Conservation (phyloP, 164 flowering plant genomes). For the Warburgia ugandensis region DNA sequence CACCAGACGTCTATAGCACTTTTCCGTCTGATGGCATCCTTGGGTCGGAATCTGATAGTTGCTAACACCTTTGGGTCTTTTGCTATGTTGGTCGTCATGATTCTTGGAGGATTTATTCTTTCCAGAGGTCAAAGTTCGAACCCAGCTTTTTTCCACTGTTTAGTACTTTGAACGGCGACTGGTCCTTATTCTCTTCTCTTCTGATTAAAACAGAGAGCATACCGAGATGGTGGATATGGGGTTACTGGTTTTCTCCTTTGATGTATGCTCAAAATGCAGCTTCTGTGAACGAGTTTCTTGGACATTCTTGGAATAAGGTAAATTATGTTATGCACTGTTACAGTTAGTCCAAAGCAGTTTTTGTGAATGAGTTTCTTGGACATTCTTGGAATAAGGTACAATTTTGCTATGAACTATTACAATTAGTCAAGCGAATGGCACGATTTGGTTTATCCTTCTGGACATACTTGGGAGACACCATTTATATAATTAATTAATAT, state of each 20-base stretch:
- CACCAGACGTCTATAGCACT: slow-evolving; percentile 90
- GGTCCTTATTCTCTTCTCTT: slow-evolving; percentile 6
- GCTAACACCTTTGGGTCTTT: slow-evolving; percentile 98
- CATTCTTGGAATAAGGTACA: slow-evolving; percentile 91
- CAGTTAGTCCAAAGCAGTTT: slow-evolving; percentile 81
- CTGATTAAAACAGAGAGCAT: slow-evolving; percentile 56
- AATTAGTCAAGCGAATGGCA: too few species aligned
- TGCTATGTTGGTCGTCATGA: slow-evolving; percentile 92
- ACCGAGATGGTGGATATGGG: slow-evolving; percentile 98
- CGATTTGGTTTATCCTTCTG: too few species aligned
- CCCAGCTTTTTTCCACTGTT: neutral
- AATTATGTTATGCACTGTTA: slow-evolving; percentile 1
- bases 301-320: slow-evolving; percentile 96
- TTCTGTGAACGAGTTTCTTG: slow-evolving; percentile 92
- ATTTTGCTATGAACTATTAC: slow-evolving; percentile 1
- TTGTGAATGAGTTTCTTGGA: slow-evolving; percentile 94
- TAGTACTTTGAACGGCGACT: neutral
- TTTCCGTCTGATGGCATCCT: slow-evolving; percentile 84
- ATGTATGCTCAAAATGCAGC: slow-evolving; percentile 94
- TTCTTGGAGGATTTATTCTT: slow-evolving; percentile 85
- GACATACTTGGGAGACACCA: too few species aligned
- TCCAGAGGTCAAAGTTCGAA: slow-evolving; percentile 61
- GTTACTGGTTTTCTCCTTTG: slow-evolving; percentile 93
- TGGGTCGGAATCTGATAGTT: slow-evolving; percentile 91
- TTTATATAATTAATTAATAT: too few species aligned